Evolutionary conservation across 495 filamentous ascomycete genomes (phyloP).

Genomic region (Penicillium herquei): DNA sequence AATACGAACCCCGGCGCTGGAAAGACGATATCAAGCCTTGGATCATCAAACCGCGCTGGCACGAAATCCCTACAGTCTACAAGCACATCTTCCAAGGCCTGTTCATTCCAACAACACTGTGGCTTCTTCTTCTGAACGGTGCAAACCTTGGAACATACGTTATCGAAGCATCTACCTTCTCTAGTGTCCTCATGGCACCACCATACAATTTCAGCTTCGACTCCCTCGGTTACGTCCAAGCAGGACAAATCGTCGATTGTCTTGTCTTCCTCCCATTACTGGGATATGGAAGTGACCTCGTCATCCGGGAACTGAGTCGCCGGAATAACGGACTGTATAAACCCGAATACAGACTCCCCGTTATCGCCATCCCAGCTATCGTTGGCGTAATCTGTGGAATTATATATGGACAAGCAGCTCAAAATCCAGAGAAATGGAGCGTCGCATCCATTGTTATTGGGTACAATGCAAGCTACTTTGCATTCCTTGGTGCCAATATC

Average conservation of each 20-base stretch:
- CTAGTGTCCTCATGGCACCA: slow-evolving; percentile 14
- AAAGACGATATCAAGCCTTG: slow-evolving; percentile 13
- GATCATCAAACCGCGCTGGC: slow-evolving; percentile 6
- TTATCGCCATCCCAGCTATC: slow-evolving; percentile 20
- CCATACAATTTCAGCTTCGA: slow-evolving; percentile 18
- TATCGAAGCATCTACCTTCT: slow-evolving; percentile 19
- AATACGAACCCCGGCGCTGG: slow-evolving; percentile 17
- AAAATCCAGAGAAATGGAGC: slow-evolving; percentile 15
- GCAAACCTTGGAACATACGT: slow-evolving; percentile 24
- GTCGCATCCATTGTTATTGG: slow-evolving; percentile 13
- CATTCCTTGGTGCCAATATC: slow-evolving; percentile 22
- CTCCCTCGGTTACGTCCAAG: slow-evolving; percentile 23
- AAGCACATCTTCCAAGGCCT: slow-evolving; percentile 22
- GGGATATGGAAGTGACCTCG: slow-evolving; percentile 23
- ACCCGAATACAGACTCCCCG: slow-evolving; percentile 22
- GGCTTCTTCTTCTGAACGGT: slow-evolving; percentile 24
- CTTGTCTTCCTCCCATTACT: slow-evolving; percentile 24
- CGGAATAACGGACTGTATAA: slow-evolving; percentile 18
- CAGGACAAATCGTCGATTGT: slow-evolving; percentile 22
- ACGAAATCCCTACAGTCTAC: slow-evolving; percentile 14
- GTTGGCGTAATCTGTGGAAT: slow-evolving; percentile 20
- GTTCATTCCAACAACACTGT: slow-evolving; percentile 20
- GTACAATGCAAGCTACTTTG: slow-evolving; percentile 27
- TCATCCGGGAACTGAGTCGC: slow-evolving; percentile 10
- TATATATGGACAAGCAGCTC: slow-evolving; percentile 23